Percentiles rank a stretch among this genome's conserved stretches.
Conservation (phyloP, 306 rosid species). For the Prunus padus region DNA sequence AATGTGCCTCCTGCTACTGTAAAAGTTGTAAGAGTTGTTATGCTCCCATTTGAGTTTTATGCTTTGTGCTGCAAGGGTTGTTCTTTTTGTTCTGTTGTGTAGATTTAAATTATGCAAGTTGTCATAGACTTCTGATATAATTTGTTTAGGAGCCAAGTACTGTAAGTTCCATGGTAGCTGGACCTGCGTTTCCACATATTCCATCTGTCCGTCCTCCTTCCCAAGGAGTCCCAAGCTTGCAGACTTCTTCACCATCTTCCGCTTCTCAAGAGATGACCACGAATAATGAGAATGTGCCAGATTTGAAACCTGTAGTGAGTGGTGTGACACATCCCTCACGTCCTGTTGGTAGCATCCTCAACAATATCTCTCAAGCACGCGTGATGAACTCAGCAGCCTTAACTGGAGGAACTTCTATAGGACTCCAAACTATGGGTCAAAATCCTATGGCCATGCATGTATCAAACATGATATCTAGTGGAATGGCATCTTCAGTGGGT, state of each 20-base stretch:
- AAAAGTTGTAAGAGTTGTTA: conserved; percentile 68
- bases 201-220: conserved; percentile 68
- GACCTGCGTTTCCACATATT: conserved; percentile 66
- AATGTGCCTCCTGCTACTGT: conserved; percentile 75
- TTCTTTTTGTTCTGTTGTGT: conserved; percentile 8
- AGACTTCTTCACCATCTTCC: conserved; percentile 82
- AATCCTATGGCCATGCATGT: conserved; percentile 91
- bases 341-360: conserved; percentile 77
- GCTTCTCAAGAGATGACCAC: conserved; percentile 75
- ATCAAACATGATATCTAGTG: conserved; percentile 97
- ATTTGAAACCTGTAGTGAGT: conserved; percentile 70
- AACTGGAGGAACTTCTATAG: conserved; percentile 74
- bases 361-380: conserved; percentile 82
- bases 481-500: conserved; percentile 85
- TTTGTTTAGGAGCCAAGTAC: conserved; percentile 80
- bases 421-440: conserved; percentile 72
- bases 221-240: conserved; percentile 86
- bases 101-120: conserved; percentile 15
- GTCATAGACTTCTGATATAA: conserved; percentile 21
- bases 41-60: conserved; percentile 10
- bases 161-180: conserved; percentile 68
- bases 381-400: conserved; percentile 73
- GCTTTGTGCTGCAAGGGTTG: conserved; percentile 3
- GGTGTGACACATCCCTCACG: conserved; percentile 63
- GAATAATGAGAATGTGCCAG: conserved; percentile 70